Evolutionary conservation across 2,329 filamentous ascomycete genomes (phyloP), one percentile per base, ranked within the genome.

Genomic region (Lachnellula hyalina): DNA sequence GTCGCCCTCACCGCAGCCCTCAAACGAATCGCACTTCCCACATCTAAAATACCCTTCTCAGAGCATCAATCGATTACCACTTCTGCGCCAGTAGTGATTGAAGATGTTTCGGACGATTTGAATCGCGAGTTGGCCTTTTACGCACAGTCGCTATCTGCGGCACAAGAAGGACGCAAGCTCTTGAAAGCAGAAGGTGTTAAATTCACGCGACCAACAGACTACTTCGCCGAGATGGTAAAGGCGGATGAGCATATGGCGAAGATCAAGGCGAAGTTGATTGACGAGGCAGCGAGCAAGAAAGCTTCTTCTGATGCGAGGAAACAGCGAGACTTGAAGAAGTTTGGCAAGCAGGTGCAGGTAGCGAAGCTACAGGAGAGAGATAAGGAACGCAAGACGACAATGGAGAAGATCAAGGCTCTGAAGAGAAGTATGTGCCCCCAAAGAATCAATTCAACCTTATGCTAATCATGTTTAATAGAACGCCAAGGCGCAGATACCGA

Each of bases 181-280:
- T 79, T 99, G 23, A 87, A 89, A 68, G 85, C 87, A 60, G 93
- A 96, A 72, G 87, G 87, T 8, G 81, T 93, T 0, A 83, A 89
- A 6, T 99, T 99, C 74, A 87, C 90, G 28, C 83, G 94, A 9
- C 94, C 94, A 3, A 86, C 83, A 53, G 94, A 99, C 75, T 99
- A 96, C 76, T 99, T 99, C 67, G 94, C 94, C 45, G 94, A 99
- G 79, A 99, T 97, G 92, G 86, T 96, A 67, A 97, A 97, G 83
- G 90, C 87, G 67, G 94, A 99, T 70, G 93, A 95, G 67, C 94
- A 96, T 73, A 99, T 99, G 94, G 89, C 89, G 70, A 92, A 89
- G 79, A 89, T 99, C 71, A 95, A 95, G 79, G 84, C 86, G 68
- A 96, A 95, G 80, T 77, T 97, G 67, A 81, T 96, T 59, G 92